Percentiles rank a stretch among this genome's conserved stretches.
phyloP scores from a whole-genome alignment of 495 filamentous ascomycete species.

The Xylaria flabelliformis region DNA sequence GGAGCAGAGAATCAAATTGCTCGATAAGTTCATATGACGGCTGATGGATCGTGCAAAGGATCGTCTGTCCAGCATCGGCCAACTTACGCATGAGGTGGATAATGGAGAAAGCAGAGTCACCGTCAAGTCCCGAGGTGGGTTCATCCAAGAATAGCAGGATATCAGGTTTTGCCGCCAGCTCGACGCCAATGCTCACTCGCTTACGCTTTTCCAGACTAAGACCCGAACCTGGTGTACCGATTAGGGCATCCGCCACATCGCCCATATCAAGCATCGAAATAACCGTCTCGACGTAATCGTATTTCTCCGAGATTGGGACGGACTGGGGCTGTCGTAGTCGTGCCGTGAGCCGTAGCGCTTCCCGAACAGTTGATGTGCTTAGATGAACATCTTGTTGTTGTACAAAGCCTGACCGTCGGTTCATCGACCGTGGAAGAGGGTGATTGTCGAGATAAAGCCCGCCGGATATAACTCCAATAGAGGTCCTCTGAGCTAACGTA shows the following conservation, averaged over 20 bases:
- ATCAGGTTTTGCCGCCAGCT: conserved; percentile 26
- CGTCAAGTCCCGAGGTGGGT: conserved; percentile 78
- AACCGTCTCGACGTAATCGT: conserved; percentile 75
- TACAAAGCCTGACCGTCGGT: conserved; percentile 63
- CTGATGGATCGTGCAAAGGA: conserved; percentile 85
- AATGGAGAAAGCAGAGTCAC: conserved; percentile 74
- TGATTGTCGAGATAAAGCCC: conserved; percentile 73
- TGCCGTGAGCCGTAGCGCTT: conserved; percentile 72
- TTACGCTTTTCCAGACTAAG: conserved; percentile 41
- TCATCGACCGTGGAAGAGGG: conserved; percentile 72
- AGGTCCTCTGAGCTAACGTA: not conserved
- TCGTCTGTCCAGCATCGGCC: conserved; percentile 71
- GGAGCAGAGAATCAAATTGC: conserved; percentile 56
- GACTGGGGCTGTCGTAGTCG: conserved; percentile 70
- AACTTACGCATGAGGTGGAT: conserved; percentile 77
- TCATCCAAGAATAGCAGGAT: conserved; percentile 58
- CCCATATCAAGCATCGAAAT: conserved; percentile 45
- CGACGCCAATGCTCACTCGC: conserved; percentile 28
- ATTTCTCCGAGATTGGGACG: conserved; percentile 65
- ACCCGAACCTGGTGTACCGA: conserved; percentile 50
- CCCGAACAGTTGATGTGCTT: conserved; percentile 73
- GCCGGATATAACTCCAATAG: not conserved
- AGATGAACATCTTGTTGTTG: conserved; percentile 90
- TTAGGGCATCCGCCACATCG: conserved; percentile 1
- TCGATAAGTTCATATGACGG: conserved; percentile 62